These are phyloP conservation scores for Pascua guehoae DNA, from an alignment of 1,284 basidiomycete genomes.

Conservation along the genomic window DNA sequence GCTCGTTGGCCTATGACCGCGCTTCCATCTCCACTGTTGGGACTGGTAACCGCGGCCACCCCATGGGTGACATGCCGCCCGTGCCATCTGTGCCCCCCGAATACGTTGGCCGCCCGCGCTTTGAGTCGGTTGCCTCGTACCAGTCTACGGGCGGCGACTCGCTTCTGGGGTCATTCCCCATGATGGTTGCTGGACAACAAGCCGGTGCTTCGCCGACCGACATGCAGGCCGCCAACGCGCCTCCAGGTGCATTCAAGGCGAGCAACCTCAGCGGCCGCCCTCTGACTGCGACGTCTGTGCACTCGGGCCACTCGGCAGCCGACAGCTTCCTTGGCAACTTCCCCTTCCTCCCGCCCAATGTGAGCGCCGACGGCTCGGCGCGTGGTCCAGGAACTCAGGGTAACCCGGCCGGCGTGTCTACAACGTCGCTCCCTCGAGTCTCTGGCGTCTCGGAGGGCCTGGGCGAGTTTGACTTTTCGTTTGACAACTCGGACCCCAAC, in stretches of 20 bases:
- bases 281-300: constrained; percentile 12
- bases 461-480: constrained; percentile 42
- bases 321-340: constrained; percentile 43
- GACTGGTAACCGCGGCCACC: constrained; percentile 17
- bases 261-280: constrained; percentile 8
- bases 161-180: constrained; percentile 41
- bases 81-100: constrained; percentile 5
- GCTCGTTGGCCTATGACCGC: constrained; percentile 38
- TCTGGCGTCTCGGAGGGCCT: constrained; percentile 18
- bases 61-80: constrained; percentile 11
- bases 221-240: constrained; percentile 1
- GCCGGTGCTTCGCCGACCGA: neutral
- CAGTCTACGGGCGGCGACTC: constrained; percentile 40
- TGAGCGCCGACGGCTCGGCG: constrained; percentile 18
- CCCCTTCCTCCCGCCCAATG: constrained; percentile 42
- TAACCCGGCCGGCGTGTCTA: neutral
- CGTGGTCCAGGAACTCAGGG: neutral
- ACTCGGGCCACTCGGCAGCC: constrained; percentile 34
- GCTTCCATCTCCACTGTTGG: constrained; percentile 39
- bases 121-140: constrained; percentile 26
- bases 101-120: constrained; percentile 8
- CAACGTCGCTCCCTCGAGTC: neutral
- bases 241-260: constrained; percentile 2
- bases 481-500: constrained; percentile 13
- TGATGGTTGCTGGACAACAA: constrained; percentile 21